phyloP scores from a whole-genome alignment of 176 grass and related monocot species.

The Oryza punctata region DNA sequence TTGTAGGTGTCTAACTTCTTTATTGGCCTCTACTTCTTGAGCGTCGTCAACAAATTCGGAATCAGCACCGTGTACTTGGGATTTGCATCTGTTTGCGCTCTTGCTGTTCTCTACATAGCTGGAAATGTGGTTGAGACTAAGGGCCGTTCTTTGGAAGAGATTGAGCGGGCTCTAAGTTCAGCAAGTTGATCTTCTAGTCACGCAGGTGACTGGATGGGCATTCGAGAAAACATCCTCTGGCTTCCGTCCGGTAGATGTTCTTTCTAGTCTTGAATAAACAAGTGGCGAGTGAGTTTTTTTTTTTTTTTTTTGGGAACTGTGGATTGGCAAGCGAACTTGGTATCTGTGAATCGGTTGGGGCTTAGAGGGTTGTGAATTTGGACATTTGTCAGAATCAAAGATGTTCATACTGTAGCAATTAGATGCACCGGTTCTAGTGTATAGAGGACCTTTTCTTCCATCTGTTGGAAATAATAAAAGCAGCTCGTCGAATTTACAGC shows the following conservation, averaged over 20 bases:
- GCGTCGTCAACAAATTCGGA: constrained; percentile 82
- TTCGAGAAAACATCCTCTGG: neutral
- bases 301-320: neutral
- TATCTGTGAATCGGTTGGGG: neutral
- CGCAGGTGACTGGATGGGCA: neutral
- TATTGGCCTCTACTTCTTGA: constrained; percentile 94
- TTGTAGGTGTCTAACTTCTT: constrained; percentile 90
- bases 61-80: constrained; percentile 85
- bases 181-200: constrained; percentile 30
- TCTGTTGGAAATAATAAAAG: constrained; percentile 42
- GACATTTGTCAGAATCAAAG: constrained; percentile 11
- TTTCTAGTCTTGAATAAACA: constrained; percentile 35
- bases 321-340: neutral
- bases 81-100: constrained; percentile 74
- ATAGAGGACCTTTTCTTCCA: constrained; percentile 28
- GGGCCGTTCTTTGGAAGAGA: constrained; percentile 90
- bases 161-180: constrained; percentile 63
- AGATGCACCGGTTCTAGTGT: constrained; percentile 10
- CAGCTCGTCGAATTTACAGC: neutral
- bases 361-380: neutral
- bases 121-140: constrained; percentile 94
- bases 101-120: constrained; percentile 84
- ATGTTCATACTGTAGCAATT: neutral
- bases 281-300: neutral
- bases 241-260: neutral